Evolutionary conservation across 2,329 filamentous ascomycete species (phyloP).

Genomic region (Lachnum nothofagi): DNA sequence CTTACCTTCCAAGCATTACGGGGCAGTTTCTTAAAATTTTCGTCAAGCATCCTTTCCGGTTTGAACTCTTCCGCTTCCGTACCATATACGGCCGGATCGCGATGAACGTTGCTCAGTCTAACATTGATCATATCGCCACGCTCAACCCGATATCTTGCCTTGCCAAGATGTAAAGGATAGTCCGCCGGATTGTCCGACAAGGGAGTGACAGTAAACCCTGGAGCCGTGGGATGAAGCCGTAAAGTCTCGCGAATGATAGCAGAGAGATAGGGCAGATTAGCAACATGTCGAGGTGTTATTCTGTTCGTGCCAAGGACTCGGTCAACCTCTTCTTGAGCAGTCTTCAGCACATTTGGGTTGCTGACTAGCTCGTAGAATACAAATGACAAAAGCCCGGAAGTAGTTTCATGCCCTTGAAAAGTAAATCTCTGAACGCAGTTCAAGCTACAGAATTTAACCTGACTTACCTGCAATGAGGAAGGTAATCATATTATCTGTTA

Average conservation of each 20-base stretch:
- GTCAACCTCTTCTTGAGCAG: slow-evolving; percentile 50
- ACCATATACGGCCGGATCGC: slow-evolving; percentile 61
- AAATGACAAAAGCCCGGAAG: slow-evolving; percentile 49
- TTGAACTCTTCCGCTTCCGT: slow-evolving; percentile 60
- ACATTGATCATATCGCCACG: slow-evolving; percentile 47
- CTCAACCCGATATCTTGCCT: slow-evolving; percentile 32
- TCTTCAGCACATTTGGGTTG: slow-evolving; percentile 42
- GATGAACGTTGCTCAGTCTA: slow-evolving; percentile 51
- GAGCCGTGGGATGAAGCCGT: slow-evolving; percentile 56
- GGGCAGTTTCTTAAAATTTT: slow-evolving; percentile 60
- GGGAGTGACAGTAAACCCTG: slow-evolving; percentile 47
- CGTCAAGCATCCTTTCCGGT: slow-evolving; percentile 69
- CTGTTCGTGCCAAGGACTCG: slow-evolving; percentile 44
- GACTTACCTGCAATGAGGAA: slow-evolving; percentile 51
- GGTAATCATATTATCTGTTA: slow-evolving; percentile 67
- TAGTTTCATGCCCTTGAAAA: slow-evolving; percentile 59
- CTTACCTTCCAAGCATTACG: slow-evolving; percentile 62
- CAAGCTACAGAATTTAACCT: slow-evolving; percentile 3
- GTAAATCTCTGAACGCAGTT: slow-evolving; percentile 37
- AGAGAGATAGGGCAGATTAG: slow-evolving; percentile 58
- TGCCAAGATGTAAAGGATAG: slow-evolving; percentile 41
- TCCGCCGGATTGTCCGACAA: slow-evolving; percentile 33
- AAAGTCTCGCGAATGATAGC: slow-evolving; percentile 64
- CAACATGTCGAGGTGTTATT: slow-evolving; percentile 44
- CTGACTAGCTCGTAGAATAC: slow-evolving; percentile 48